Conservation (phyloP, 192 early-diverging fungal species). For the Dissophora globulifera region DNA sequence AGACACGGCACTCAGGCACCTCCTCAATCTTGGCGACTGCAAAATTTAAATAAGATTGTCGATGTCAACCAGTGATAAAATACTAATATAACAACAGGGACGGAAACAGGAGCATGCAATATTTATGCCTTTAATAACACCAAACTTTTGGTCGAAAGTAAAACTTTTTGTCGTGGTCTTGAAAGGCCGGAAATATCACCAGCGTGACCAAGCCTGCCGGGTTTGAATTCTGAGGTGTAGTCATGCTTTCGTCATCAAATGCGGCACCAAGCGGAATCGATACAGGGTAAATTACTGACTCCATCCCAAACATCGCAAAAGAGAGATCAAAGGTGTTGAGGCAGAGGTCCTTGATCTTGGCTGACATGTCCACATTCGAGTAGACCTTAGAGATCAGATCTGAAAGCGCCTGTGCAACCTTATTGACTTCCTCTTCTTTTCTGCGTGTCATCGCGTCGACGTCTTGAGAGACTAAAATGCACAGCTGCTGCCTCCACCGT, state of each 20-base stretch:
- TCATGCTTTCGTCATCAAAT: slow-evolving; percentile 19
- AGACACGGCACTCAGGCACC: too few species aligned
- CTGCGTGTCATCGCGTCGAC: neutral
- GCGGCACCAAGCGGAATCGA: slow-evolving; percentile 16
- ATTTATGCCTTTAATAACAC: slow-evolving; percentile 13
- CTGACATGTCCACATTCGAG: slow-evolving; percentile 1
- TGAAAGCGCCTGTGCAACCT: neutral
- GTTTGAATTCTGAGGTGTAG: slow-evolving; percentile 20
- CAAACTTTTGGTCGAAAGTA: slow-evolving; percentile 19
- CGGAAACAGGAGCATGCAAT: too few species aligned
- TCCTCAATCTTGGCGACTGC: too few species aligned
- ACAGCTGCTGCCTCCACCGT: slow-evolving; percentile 31
- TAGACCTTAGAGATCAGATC: slow-evolving; percentile 16
- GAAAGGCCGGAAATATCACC: slow-evolving; percentile 27
- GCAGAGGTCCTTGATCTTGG: slow-evolving; percentile 16
- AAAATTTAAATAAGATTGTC: too few species aligned
- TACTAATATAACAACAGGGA: too few species aligned
- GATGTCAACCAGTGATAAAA: too few species aligned
- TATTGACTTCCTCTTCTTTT: slow-evolving; percentile 5
- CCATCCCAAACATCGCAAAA: slow-evolving; percentile 20
- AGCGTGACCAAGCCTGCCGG: slow-evolving; percentile 18
- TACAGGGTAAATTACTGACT: slow-evolving; percentile 12
- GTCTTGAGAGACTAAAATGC: slow-evolving; percentile 5
- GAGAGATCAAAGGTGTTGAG: slow-evolving; percentile 17
- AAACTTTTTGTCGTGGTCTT: neutral